Conservation (phyloP, 2,329 filamentous ascomycete genomes). For the Xylaria sp. region DNA sequence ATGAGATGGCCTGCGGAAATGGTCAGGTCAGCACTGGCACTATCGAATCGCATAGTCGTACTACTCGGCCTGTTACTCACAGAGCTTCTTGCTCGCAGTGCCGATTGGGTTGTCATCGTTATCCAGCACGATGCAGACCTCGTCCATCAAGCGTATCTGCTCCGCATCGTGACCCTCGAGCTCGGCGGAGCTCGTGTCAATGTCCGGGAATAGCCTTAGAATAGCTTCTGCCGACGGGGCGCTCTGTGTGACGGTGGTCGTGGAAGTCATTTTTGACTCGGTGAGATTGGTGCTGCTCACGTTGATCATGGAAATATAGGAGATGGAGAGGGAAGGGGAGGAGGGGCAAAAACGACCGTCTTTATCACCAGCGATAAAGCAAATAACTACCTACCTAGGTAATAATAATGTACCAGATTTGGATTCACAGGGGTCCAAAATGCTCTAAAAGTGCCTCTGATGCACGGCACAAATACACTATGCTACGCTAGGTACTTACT, state of each 20-base stretch:
- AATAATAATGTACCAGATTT: slow-evolving; percentile 3
- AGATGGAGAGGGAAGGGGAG: slow-evolving; percentile 6
- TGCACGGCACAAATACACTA: background rate
- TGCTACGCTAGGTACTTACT: background rate
- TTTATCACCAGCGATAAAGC: slow-evolving; percentile 25
- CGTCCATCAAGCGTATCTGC: slow-evolving; percentile 98
- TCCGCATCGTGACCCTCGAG: slow-evolving; percentile 95
- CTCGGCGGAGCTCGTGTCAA: slow-evolving; percentile 75
- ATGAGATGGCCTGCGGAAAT: slow-evolving; percentile 83
- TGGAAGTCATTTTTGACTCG: slow-evolving; percentile 42
- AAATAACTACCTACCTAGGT: too few species aligned
- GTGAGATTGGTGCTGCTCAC: slow-evolving; percentile 17
- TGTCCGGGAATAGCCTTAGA: slow-evolving; percentile 86
- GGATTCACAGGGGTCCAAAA: slow-evolving; percentile 19
- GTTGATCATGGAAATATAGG: slow-evolving; percentile 21
- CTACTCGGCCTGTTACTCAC: slow-evolving; percentile 61
- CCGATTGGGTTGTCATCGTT: slow-evolving; percentile 93
- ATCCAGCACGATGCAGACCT: slow-evolving; percentile 97
- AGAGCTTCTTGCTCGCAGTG: slow-evolving; percentile 97
- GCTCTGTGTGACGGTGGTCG: slow-evolving; percentile 58
- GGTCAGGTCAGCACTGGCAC: slow-evolving; percentile 20
- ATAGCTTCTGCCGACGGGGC: slow-evolving; percentile 84
- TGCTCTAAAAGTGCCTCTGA: background rate
- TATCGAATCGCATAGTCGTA: background rate
- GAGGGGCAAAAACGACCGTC: slow-evolving; percentile 27